Base-by-base conservation (phyloP, 202 grass and related monocot genomes). In the Schoenoplectus triqueter region DNA sequence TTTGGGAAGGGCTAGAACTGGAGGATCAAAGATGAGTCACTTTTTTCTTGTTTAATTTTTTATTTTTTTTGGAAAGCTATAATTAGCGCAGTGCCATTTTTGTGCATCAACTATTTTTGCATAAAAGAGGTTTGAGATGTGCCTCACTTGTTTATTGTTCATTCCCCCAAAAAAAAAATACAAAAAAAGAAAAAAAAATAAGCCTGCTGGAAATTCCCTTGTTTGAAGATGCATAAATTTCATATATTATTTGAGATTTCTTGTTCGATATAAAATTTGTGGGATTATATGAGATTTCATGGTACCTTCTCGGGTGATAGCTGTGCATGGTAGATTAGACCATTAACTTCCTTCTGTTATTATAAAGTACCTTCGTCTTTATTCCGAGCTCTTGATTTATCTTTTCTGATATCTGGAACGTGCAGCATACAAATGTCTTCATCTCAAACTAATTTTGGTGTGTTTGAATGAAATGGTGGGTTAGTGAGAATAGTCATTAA, bases 81-180 rank as follows among this genome's bases (percentile, higher is more conserved):
- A 51, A 48, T 19, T 62, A 59, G 59, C 77, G 63, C n/a, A 13
- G 13, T 64, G 52, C n/a, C 54, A 57, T 54, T 21, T 50, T 54
- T 57, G 10, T 45, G 57, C 21, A 17, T 40, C 10, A 80, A 80
- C 31, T 60, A 46, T 8, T 60, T 81, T 81, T 64, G 55, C 13
- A 39, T 57, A 57, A 78, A 55, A 50, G 3, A 15, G 69, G 39
- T 78, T 63, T 42, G 13, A 63, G 52, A 44, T 46, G 55, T 63
- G 45, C 2, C 18, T 21, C 5, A 31, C 57, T 49, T 62, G 7
- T 71, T 6, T 45, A 63, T 9, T 3, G 2, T 59, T n/a, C 2
- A 47, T 71, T 71, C 14, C 14, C 31, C 31, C 31, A 31, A 31
- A 31, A 31, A 31, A 31, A 31, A 31, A 31, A 31, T 31, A 31